Evolutionary conservation across 2,329 filamentous ascomycete species (phyloP), one percentile per base, ranked within the genome.

Genomic region (Phaeoacremonium minimum): DNA sequence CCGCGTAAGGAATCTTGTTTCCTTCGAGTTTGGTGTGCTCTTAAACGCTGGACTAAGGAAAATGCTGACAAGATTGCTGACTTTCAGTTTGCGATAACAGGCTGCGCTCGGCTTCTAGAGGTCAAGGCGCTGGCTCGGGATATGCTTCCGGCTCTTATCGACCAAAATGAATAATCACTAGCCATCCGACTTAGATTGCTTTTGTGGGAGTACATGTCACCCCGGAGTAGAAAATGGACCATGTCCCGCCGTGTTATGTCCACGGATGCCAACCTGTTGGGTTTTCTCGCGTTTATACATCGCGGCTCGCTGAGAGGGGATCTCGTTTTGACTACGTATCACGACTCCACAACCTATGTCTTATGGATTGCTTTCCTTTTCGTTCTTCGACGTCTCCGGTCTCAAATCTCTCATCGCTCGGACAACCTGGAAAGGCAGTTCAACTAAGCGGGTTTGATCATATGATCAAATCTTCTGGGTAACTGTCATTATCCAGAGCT

Each of bases 1-100:
- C 80, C 79, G 86, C 83, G 85, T 88, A 90, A 91, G 86, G 83
- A 85, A 84, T 81, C 76, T 60, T 77, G 75, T 82, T 77, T 83
- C 83, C 80, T 85, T 81, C 83, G 80, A 82, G 83, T 86, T 82
- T 84, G 77, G 79, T 87, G 80, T 83, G 80, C 74, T 73, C 73
- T 65, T 75, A 73, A 78, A 81, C 77, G 80, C 82, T 87, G 75
- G 77, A 77, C 80, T 72, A 79, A 85, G 75, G 77, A 74, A 71
- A 73, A 69, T 77, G 76, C 78, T 83, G 79, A 82, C 77, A 78
- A 76, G 76, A 72, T 78, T 79, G 83, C 83, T 87, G 83, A 87
- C 83, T 63, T 73, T 80, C 82, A 87, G 83, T 85, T 77, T 82
- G 76, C 82, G 81, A 76, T 84, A 83, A 81, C 79, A 87, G 84